These are phyloP conservation scores for Panicum virgatum DNA, from an alignment of 202 grass and related monocot species.

Conservation along the genomic window DNA sequence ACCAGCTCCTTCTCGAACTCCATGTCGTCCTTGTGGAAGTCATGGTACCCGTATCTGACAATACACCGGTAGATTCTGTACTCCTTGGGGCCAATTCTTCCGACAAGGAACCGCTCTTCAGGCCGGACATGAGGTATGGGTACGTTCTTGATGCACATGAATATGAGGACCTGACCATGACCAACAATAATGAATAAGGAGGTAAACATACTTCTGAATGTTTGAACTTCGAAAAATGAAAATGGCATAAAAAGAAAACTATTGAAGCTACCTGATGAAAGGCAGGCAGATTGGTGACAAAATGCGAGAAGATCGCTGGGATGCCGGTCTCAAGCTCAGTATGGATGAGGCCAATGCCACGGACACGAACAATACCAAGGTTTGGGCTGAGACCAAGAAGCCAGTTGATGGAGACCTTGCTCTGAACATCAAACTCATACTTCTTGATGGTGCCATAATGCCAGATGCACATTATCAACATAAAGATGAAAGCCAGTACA, in stretches of 20 bases:
- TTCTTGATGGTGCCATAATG: slow-evolving; percentile 93
- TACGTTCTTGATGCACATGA: slow-evolving; percentile 91
- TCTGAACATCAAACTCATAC: slow-evolving; percentile 90
- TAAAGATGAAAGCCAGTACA: slow-evolving; percentile 73
- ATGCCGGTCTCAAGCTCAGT: slow-evolving; percentile 86
- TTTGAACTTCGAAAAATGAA: slow-evolving; percentile 10
- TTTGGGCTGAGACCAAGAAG: slow-evolving; percentile 79
- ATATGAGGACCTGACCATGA: slow-evolving; percentile 73
- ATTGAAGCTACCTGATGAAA: slow-evolving; percentile 75
- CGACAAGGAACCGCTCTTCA: slow-evolving; percentile 81
- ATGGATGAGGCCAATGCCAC: slow-evolving; percentile 86
- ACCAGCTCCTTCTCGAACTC: slow-evolving; percentile 92
- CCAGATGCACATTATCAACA: slow-evolving; percentile 92
- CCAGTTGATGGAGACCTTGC: slow-evolving; percentile 96
- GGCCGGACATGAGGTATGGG: slow-evolving; percentile 66
- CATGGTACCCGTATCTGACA: slow-evolving; percentile 87
- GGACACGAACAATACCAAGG: slow-evolving; percentile 77
- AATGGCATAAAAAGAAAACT: not conserved
- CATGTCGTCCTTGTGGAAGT: slow-evolving; percentile 87
- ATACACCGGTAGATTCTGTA: slow-evolving; percentile 90
- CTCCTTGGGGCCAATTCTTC: slow-evolving; percentile 87
- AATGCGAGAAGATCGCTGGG: slow-evolving; percentile 93
- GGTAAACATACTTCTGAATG: slow-evolving; percentile 7
- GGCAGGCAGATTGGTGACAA: slow-evolving; percentile 92
- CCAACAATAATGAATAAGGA: not conserved